Base-by-base conservation (phyloP, 2,329 filamentous ascomycete genomes). In the Zymoseptoria tritici region DNA sequence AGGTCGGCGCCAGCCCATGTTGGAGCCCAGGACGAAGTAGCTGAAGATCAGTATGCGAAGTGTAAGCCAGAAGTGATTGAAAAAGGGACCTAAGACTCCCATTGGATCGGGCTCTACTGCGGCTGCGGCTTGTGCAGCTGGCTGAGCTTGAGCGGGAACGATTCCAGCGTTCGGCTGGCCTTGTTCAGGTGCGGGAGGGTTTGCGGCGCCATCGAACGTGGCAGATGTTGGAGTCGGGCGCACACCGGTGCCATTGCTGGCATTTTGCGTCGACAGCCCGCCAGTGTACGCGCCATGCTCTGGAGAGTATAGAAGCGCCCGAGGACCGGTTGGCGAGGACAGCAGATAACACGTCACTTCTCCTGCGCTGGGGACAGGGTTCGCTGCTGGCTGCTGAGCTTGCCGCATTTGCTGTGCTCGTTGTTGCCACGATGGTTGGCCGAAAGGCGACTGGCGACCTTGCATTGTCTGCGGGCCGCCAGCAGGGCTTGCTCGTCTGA, bases 41-140 rank as follows among this genome's bases (percentile, higher is more conserved):
- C 81, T 78, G 67, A 86, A 83, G 60, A 82, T 79, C 59, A 82
- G 79, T 20, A 86, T 71, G 9, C 84, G 80, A 54, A 84, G 72
- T 22, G 85, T 78, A 2, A 85, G 76, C 84, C 84, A 87, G 22
- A 77, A 70, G 52, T 78, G 75, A 2, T 69, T 73, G 26, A 81
- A 64, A 8, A 77, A 67, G 29, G 73, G 70, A 16, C 74, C 72
- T 20, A 74, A 29, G 0, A 64, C 65, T 8, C 61, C 61, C 8
- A 65, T 54, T 11, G 57, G 59, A 24, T 64, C 60, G 20, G 57
- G 56, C 49, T 62, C 60, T 4, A 55, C 59, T 31, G 54, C 49
- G 56, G 62, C 55, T n/a, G 57, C 55, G 57, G 62, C 62, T 50
- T 53, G 57, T 49, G 57, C 58, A 9, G 54, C 57, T 52, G 31